Evolutionary conservation across 176 grass and related monocot species (phyloP), one percentile per base, ranked within the genome.

Genomic region (Oryza brachyantha): DNA sequence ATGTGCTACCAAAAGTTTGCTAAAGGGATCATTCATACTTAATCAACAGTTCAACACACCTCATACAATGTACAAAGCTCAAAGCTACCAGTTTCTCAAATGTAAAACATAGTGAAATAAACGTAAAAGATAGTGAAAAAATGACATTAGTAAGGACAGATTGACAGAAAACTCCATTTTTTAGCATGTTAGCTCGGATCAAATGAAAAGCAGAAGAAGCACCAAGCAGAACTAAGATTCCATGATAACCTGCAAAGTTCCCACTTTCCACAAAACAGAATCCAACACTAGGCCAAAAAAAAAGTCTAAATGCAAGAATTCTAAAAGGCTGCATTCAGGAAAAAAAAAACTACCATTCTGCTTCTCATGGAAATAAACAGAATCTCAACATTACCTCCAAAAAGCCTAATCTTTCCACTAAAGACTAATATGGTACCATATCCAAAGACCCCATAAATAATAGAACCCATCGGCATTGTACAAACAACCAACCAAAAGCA

Each of bases 401-500:
- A 85, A 65, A 16, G 17, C 52, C 17, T 25, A 41, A 17, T 63
- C 66, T 78, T 78, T 72, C 32, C 31, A 29, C 41, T 42, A 55
- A 64, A 78, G 57, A 72, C 26, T 54, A 61, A 39, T 45, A 41
- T 7, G 29, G 34, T 58, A 66, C 32, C 21, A 55, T 43, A 41
- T 52, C 13, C 17, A 78, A 72, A 37, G 57, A 16, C 6, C 57
- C 65, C 74, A 78, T 21, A 54, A 24, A 75, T 50, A 74, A 68
- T 59, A 75, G 75, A 67, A 17, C 24, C 32, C 74, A 64, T 28
- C 57, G 64, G 66, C 83, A 39, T 71, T 78, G 66, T 78, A 84
- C 41, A 72, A 79, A 5, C 58, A 48, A 78, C 74, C 74, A 84
- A 84, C 73, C 82, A 84, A 78, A 84, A 78, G 74, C 39, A 78